phyloP scores from a whole-genome alignment of 805 yeast species.

The Candida multigemmis region DNA sequence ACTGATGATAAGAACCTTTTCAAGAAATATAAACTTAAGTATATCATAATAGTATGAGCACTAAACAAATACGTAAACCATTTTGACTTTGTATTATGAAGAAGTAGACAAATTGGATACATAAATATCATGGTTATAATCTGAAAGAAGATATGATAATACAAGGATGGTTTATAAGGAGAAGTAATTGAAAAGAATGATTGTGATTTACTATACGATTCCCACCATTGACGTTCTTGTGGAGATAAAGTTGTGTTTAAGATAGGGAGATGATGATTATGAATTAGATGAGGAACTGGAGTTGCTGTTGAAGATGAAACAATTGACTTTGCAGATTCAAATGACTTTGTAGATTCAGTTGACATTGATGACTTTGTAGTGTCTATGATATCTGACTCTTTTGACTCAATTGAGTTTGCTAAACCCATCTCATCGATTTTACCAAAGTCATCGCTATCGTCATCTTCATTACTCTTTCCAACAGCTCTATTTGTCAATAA shows the following conservation, averaged over 20 bases:
- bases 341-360: no score
- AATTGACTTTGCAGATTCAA: constrained; percentile 1
- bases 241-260: constrained; percentile 58
- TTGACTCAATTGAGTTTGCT: no score
- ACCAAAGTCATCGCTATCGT: no score
- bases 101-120: constrained; percentile 61
- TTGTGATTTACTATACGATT: constrained; percentile 64
- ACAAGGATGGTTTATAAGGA: constrained; percentile 42
- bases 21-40: constrained; percentile 46
- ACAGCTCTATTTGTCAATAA: no score
- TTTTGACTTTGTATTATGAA: constrained; percentile 49
- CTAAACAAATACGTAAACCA: constrained; percentile 49
- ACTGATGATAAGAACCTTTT: constrained; percentile 53
- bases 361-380: no score
- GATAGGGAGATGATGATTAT: constrained; percentile 59
- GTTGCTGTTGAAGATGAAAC: constrained; percentile 1
- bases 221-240: constrained; percentile 73
- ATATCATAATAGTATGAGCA: constrained; percentile 32
- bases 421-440: no score
- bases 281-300: constrained; percentile 26
- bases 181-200: constrained; percentile 53
- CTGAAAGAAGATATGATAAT: constrained; percentile 43
- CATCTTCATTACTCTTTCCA: no score
- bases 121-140: constrained; percentile 38
- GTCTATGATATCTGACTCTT: no score